These are phyloP conservation scores for Conticribra weissflogii DNA, from an alignment of 108 stramenopile species.

Conservation along the genomic window DNA sequence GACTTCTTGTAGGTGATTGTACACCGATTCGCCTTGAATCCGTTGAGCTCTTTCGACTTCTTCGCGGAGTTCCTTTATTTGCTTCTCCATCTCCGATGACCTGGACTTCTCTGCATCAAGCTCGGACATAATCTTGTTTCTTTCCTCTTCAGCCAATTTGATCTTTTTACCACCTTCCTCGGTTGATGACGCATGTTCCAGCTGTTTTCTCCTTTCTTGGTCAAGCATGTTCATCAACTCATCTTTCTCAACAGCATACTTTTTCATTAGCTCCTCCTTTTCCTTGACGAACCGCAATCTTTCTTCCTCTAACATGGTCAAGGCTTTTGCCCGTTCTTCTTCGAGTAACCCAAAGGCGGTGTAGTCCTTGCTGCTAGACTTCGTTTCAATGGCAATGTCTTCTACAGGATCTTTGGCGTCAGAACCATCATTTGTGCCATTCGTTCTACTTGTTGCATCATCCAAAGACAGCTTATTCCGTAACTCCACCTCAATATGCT, in stretches of 20 bases:
- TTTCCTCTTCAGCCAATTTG: not conserved
- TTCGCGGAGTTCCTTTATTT: not conserved
- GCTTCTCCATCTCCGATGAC: not conserved
- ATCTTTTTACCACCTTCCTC: constrained; percentile 5
- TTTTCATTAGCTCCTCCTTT: too few relatives aligned
- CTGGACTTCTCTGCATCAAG: constrained; percentile 6
- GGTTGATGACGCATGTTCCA: too few relatives aligned
- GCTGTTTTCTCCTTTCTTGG: too few relatives aligned
- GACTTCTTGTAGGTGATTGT: constrained; percentile 39
- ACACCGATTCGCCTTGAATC: constrained; percentile 32
- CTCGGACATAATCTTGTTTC: not conserved
- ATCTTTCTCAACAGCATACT: too few relatives aligned
- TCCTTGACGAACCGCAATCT: too few relatives aligned
- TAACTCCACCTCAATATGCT: not conserved
- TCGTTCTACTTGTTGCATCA: too few relatives aligned
- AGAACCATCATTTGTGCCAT: not conserved
- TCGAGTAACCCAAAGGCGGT: not conserved
- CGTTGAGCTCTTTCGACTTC: constrained; percentile 9
- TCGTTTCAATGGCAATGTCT: not conserved
- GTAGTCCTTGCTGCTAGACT: not conserved
- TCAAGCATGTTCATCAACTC: too few relatives aligned
- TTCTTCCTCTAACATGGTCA: too few relatives aligned
- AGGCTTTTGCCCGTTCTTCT: too few relatives aligned
- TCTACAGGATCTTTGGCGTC: not conserved
- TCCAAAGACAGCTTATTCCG: not conserved